These are phyloP conservation scores for Trifolium fragiferum DNA, from an alignment of 306 rosid species.

Conservation along the genomic window DNA sequence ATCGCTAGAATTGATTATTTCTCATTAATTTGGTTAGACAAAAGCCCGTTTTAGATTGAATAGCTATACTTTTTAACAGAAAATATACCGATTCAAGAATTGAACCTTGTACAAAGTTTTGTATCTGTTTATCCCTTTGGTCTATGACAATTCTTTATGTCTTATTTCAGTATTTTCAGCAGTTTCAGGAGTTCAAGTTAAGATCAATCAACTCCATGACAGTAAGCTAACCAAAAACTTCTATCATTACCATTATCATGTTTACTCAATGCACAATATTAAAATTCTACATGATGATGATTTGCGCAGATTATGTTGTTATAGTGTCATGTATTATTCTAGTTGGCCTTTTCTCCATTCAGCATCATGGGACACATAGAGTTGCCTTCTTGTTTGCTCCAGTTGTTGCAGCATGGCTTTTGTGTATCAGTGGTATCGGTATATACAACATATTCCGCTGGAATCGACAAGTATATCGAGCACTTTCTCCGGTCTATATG, in stretches of 20 bases:
- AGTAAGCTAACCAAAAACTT: conserved; percentile 53
- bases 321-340: conserved; percentile 68
- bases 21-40: conserved; percentile 12
- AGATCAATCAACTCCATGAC: conserved; percentile 75
- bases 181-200: conserved; percentile 77
- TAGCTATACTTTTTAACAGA: background rate
- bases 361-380: conserved; percentile 79
- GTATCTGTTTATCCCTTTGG: conserved; percentile 29
- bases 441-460: conserved; percentile 71
- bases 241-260: conserved; percentile 27
- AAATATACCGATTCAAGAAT: background rate
- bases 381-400: conserved; percentile 89
- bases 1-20: conserved; percentile 1
- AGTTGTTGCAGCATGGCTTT: conserved; percentile 70
- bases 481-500: conserved; percentile 81
- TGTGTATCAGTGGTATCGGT: conserved; percentile 70
- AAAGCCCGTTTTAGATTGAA: conserved; percentile 8
- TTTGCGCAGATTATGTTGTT: conserved; percentile 65
- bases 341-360: conserved; percentile 79
- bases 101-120: conserved; percentile 4
- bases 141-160: background rate
- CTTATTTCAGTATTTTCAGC: conserved; percentile 85
- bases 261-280: conserved; percentile 9
- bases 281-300: conserved; percentile 25
- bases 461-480: conserved; percentile 61